Evolutionary conservation across 1,139 yeast species (phyloP).

Genomic region (Debaryomyces nepalensis): DNA sequence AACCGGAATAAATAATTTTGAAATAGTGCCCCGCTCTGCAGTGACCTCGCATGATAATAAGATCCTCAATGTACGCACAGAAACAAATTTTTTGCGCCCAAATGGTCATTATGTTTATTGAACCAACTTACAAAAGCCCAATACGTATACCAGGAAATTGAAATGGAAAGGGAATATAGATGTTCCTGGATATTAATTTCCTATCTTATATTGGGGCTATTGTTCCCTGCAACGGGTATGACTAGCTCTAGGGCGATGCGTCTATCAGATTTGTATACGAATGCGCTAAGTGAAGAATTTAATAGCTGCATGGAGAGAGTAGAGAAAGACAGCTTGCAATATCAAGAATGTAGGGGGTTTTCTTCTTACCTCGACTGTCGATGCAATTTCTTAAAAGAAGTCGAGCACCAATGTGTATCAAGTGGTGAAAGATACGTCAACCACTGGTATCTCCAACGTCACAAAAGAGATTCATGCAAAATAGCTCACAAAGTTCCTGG

Average conservation of each 20-base stretch:
- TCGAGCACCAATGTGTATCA: slow-evolving; percentile 9
- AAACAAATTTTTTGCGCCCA: slow-evolving; percentile 12
- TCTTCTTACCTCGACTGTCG: slow-evolving; percentile 3
- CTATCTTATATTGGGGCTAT: neutral
- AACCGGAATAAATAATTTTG: neutral
- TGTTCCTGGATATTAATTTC: neutral
- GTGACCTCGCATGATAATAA: slow-evolving; percentile 8
- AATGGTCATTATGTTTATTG: no score
- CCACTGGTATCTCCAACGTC: slow-evolving; percentile 14
- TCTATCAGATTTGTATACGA: slow-evolving; percentile 12
- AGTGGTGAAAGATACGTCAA: slow-evolving; percentile 8
- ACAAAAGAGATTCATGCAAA: slow-evolving; percentile 5
- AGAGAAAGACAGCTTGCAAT: slow-evolving; percentile 4
- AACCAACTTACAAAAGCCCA: slow-evolving; percentile 12
- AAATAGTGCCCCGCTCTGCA: neutral
- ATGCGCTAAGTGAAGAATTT: slow-evolving; percentile 12
- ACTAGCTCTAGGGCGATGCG: neutral
- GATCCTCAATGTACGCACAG: slow-evolving; percentile 11
- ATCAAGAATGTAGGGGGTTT: slow-evolving; percentile 11
- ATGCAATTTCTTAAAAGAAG: slow-evolving; percentile 14
- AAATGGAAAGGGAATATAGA: neutral
- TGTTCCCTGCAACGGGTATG: neutral
- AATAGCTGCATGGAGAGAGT: slow-evolving; percentile 14
- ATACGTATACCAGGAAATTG: no score
- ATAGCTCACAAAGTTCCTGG: neutral